phyloP scores from a whole-genome alignment of 805 yeast genomes.

The Scheffersomyces lignosus region DNA sequence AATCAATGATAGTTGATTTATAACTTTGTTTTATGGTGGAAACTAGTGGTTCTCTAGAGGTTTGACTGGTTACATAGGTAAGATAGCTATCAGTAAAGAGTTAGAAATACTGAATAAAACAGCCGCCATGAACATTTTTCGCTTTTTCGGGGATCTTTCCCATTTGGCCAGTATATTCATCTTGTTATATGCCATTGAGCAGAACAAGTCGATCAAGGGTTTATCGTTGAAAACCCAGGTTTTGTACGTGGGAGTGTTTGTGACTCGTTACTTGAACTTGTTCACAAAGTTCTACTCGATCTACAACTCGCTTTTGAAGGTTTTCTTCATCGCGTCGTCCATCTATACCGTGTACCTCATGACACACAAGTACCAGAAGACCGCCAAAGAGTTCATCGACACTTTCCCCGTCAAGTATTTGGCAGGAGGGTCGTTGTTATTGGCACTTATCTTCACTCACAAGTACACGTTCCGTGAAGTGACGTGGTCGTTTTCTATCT shows the following conservation, averaged over 20 bases:
- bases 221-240: conserved; percentile 87
- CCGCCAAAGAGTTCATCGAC: conserved; percentile 61
- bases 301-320: conserved; percentile 79
- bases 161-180: conserved; percentile 80
- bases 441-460: conserved; percentile 62
- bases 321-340: conserved; percentile 76
- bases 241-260: conserved; percentile 70
- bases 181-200: conserved; percentile 66
- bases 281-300: conserved; percentile 57
- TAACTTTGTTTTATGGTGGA: no score
- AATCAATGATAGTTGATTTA: no score
- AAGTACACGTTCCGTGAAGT: conserved; percentile 62
- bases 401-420: conserved; percentile 76
- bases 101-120: no score
- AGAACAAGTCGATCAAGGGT: conserved; percentile 71
- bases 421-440: conserved; percentile 57
- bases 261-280: conserved; percentile 71
- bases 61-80: no score
- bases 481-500: conserved; percentile 84
- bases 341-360: conserved; percentile 72
- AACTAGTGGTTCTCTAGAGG: no score
- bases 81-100: no score
- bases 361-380: conserved; percentile 57
- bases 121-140: conserved; percentile 45
- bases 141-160: conserved; percentile 67